Percentiles rank a stretch among this genome's conserved stretches.
phyloP scores from a whole-genome alignment of 257 asterid species.

The Penstemon davidsonii region DNA sequence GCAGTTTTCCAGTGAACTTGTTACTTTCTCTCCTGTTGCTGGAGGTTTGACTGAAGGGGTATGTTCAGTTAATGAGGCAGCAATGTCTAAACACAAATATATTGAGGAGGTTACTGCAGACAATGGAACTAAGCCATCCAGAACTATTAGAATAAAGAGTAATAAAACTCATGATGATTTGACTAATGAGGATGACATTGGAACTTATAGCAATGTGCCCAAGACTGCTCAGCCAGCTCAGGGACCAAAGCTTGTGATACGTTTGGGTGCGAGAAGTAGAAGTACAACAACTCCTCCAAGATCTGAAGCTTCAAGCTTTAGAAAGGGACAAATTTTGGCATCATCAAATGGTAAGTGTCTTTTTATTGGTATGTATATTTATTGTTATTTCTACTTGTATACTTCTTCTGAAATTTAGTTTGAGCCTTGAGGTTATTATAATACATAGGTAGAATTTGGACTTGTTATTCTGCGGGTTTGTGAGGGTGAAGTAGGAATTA shows the following conservation, averaged over 20 bases:
- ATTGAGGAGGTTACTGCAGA: slow-evolving; percentile 53
- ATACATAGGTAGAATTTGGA: not conserved
- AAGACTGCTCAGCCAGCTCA: slow-evolving; percentile 56
- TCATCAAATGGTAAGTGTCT: slow-evolving; percentile 57
- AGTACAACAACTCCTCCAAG: slow-evolving; percentile 52
- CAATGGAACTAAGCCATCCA: slow-evolving; percentile 47
- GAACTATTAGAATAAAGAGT: slow-evolving; percentile 69
- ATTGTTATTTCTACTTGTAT: slow-evolving; percentile 15
- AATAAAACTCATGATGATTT: slow-evolving; percentile 44
- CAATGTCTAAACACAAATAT: slow-evolving; percentile 47
- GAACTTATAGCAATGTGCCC: slow-evolving; percentile 41
- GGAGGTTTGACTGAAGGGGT: slow-evolving; percentile 55
- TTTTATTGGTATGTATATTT: not conserved
- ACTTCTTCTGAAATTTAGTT: not conserved
- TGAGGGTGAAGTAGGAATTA: slow-evolving; percentile 1
- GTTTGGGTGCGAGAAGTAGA: slow-evolving; percentile 75
- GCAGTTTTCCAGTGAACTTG: slow-evolving; percentile 49
- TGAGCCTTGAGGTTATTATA: slow-evolving; percentile 14
- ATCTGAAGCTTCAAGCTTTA: slow-evolving; percentile 62
- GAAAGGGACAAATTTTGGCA: slow-evolving; percentile 53
- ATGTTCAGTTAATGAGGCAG: slow-evolving; percentile 46
- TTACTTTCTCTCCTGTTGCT: slow-evolving; percentile 52
- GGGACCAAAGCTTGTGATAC: slow-evolving; percentile 88
- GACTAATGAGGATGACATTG: slow-evolving; percentile 47
- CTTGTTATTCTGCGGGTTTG: slow-evolving; percentile 19